phyloP scores from a whole-genome alignment of 2,329 filamentous ascomycete species.

The Trichoderma gracile region DNA sequence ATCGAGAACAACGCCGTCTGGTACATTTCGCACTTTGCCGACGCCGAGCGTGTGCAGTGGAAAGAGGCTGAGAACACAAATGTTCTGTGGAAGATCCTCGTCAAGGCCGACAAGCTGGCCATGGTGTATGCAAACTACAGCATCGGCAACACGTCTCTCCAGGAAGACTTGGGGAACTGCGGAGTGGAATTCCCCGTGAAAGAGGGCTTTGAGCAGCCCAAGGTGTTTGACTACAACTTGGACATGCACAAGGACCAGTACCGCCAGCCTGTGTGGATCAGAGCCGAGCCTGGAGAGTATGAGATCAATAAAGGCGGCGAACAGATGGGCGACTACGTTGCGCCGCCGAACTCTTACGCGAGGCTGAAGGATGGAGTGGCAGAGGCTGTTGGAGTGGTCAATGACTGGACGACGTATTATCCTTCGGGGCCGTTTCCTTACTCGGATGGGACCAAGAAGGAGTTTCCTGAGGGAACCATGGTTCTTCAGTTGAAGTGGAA shows the following conservation, averaged over 20 bases:
- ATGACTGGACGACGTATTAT: background rate
- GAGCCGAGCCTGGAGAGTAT: slow-evolving; percentile 30
- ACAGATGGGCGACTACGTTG: background rate
- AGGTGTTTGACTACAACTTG: slow-evolving; percentile 18
- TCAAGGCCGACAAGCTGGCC: slow-evolving; percentile 30
- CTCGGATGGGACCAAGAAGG: slow-evolving; percentile 28
- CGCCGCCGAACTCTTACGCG: background rate
- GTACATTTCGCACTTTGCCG: slow-evolving; percentile 30
- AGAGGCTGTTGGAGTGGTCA: background rate
- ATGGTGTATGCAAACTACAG: slow-evolving; percentile 31
- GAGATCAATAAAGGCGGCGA: slow-evolving; percentile 27
- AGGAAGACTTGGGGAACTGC: slow-evolving; percentile 30
- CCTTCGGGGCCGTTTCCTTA: slow-evolving; percentile 13
- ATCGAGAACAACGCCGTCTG: slow-evolving; percentile 27
- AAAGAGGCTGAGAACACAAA: slow-evolving; percentile 26
- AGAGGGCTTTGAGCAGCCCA: slow-evolving; percentile 27
- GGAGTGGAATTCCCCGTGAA: slow-evolving; percentile 28
- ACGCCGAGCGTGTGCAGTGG: slow-evolving; percentile 10
- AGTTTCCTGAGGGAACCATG: slow-evolving; percentile 31
- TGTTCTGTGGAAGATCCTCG: slow-evolving; percentile 31
- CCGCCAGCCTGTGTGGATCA: slow-evolving; percentile 17
- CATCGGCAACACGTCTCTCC: slow-evolving; percentile 30
- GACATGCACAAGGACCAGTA: slow-evolving; percentile 26
- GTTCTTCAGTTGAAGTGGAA: slow-evolving; percentile 27
- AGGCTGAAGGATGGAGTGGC: slow-evolving; percentile 14